These are phyloP conservation scores for Solanum megistacrolobum DNA, from an alignment of 257 asterid species.

Conservation along the genomic window DNA sequence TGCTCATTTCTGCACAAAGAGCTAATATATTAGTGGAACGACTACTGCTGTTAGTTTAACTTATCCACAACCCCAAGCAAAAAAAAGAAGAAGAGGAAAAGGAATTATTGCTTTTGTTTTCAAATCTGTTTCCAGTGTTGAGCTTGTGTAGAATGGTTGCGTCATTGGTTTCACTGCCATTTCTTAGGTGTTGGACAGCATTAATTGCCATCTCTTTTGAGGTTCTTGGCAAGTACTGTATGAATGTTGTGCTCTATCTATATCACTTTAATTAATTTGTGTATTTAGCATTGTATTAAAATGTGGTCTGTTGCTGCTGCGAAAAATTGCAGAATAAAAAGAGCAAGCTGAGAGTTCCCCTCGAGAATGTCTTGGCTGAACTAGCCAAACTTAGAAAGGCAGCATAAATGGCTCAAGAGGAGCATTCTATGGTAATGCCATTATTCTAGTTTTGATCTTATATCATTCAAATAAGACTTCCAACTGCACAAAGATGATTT, in stretches of 20 bases:
- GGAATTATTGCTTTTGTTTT: not conserved
- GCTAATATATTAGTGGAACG: not conserved
- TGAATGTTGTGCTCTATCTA: not conserved
- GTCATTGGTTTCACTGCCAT: not conserved
- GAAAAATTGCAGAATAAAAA: conserved; percentile 34
- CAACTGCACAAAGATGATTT: not conserved
- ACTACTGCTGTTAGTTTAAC: not conserved
- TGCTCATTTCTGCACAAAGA: not conserved
- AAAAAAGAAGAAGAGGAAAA: not conserved
- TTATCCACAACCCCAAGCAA: not conserved
- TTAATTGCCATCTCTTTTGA: not conserved
- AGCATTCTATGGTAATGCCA: not conserved
- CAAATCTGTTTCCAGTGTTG: not conserved
- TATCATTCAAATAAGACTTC: no score
- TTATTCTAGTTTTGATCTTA: not conserved
- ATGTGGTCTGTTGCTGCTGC: not conserved
- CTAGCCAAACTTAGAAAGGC: conserved; percentile 39
- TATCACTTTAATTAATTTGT: not conserved
- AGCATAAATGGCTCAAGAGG: not conserved
- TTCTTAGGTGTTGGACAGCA: not conserved
- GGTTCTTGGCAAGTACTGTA: not conserved
- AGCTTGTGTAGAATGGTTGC: not conserved
- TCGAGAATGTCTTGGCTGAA: conserved; percentile 42
- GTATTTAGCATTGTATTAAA: not conserved
- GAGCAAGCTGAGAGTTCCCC: conserved; percentile 46